These are phyloP conservation scores for Bondarzewia mesenterica DNA, from an alignment of 1,284 basidiomycete species.

Conservation along the genomic window DNA sequence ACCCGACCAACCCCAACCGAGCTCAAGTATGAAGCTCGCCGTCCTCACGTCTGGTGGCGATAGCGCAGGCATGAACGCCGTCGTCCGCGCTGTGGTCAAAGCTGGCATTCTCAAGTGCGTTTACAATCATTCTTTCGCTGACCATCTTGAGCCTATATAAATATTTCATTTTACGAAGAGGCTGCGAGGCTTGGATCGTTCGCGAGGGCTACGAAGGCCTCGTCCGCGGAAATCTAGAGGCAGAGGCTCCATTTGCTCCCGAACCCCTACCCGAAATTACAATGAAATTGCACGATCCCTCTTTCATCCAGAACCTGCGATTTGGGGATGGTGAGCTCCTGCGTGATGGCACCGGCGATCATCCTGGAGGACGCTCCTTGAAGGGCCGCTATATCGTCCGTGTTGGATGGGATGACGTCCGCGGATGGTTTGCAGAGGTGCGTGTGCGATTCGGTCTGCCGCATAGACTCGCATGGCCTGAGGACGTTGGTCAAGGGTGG, in stretches of 20 bases:
- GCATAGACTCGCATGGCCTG: background rate
- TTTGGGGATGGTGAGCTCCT: slow-evolving; percentile 91
- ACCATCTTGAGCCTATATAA: slow-evolving; percentile 3
- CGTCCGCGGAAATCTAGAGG: slow-evolving; percentile 58
- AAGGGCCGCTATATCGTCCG: slow-evolving; percentile 92
- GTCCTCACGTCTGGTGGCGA: slow-evolving; percentile 96
- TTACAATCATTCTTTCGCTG: background rate
- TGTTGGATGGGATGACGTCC: slow-evolving; percentile 97
- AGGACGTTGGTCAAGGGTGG: slow-evolving; percentile 61
- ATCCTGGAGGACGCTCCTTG: slow-evolving; percentile 57
- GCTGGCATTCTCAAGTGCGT: slow-evolving; percentile 80
- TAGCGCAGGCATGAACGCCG: slow-evolving; percentile 96
- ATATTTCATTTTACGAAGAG: slow-evolving; percentile 36
- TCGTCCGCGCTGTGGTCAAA: slow-evolving; percentile 86
- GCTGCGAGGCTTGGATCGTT: slow-evolving; percentile 89
- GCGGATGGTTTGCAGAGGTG: slow-evolving; percentile 89
- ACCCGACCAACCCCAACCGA: slow-evolving; percentile 6
- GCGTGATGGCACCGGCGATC: slow-evolving; percentile 87
- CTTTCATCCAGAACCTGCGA: slow-evolving; percentile 61
- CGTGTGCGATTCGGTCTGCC: background rate
- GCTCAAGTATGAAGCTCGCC: slow-evolving; percentile 66
- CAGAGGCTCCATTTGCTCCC: slow-evolving; percentile 16
- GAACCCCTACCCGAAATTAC: slow-evolving; percentile 16
- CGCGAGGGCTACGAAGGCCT: slow-evolving; percentile 98
- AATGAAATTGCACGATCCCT: slow-evolving; percentile 24